Evolutionary conservation across 2,329 filamentous ascomycete species (phyloP).

Genomic region (Cercospora sp.): DNA sequence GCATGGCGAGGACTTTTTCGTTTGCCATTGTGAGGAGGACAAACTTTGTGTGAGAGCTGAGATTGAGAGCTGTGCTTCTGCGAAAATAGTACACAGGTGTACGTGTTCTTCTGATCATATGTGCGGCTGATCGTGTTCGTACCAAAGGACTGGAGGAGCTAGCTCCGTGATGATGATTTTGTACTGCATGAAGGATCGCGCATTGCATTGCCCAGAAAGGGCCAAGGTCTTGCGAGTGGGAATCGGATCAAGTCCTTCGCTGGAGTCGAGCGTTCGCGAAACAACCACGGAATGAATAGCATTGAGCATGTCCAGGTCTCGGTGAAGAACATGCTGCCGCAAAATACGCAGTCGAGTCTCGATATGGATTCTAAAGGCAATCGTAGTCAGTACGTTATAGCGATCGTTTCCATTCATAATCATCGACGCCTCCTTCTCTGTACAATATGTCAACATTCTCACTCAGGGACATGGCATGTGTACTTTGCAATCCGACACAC

Average conservation of each 20-base stretch:
- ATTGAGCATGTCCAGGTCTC: not conserved
- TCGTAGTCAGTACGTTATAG: too few species aligned
- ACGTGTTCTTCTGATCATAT: not conserved
- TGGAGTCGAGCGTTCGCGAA: too few species aligned
- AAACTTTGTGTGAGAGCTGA: not conserved
- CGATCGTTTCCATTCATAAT: too few species aligned
- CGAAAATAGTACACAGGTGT: not conserved
- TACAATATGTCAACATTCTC: too few species aligned
- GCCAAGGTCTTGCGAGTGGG: not conserved
- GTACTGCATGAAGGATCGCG: not conserved
- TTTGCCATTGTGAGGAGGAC: not conserved
- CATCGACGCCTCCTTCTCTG: too few species aligned
- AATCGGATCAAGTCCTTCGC: not conserved
- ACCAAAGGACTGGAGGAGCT: not conserved
- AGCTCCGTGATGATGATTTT: not conserved
- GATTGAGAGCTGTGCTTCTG: not conserved
- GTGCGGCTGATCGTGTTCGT: not conserved
- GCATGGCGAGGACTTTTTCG: not conserved
- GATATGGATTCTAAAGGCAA: too few species aligned
- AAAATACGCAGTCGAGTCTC: too few species aligned
- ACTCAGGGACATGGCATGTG: too few species aligned
- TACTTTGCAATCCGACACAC: too few species aligned
- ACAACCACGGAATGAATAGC: not conserved
- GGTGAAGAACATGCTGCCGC: not conserved
- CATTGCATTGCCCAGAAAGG: not conserved